phyloP scores from a whole-genome alignment of 495 filamentous ascomycete species.

The Astrothelium macrocarpum region DNA sequence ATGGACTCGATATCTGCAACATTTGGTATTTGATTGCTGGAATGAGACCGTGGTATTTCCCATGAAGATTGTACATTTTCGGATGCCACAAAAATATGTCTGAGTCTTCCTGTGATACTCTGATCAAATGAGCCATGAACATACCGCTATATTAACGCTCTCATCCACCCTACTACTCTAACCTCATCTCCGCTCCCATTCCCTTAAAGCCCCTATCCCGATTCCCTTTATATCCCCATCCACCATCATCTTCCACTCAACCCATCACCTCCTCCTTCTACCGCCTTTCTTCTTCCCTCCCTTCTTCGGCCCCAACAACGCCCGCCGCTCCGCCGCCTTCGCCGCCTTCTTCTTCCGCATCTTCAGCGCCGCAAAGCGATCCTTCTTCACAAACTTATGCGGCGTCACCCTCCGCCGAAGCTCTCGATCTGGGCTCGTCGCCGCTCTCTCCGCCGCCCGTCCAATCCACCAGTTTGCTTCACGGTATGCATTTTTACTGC shows the following conservation, averaged over 20 bases:
- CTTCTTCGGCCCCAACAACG: constrained; percentile 38
- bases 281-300: constrained; percentile 18
- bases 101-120: too few species aligned
- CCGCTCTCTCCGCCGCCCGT: constrained; percentile 49
- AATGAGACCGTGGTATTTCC: too few species aligned
- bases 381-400: constrained; percentile 41
- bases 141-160: too few species aligned
- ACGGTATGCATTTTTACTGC: constrained; percentile 41
- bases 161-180: too few species aligned
- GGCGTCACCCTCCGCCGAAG: constrained; percentile 10
- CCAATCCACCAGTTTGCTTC: constrained; percentile 84
- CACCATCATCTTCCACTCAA: neutral
- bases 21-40: too few species aligned
- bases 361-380: constrained; percentile 55
- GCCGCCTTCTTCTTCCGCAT: constrained; percentile 45
- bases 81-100: too few species aligned
- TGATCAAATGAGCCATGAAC: too few species aligned
- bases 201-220: too few species aligned
- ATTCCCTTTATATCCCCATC: too few species aligned
- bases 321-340: constrained; percentile 48
- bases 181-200: too few species aligned
- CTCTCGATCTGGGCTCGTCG: constrained; percentile 27
- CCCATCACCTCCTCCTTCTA: neutral
- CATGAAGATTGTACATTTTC: too few species aligned
- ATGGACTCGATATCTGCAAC: too few species aligned